Conservation (phyloP, 176 grass and related monocot genomes). For the Dactylis glomerata region DNA sequence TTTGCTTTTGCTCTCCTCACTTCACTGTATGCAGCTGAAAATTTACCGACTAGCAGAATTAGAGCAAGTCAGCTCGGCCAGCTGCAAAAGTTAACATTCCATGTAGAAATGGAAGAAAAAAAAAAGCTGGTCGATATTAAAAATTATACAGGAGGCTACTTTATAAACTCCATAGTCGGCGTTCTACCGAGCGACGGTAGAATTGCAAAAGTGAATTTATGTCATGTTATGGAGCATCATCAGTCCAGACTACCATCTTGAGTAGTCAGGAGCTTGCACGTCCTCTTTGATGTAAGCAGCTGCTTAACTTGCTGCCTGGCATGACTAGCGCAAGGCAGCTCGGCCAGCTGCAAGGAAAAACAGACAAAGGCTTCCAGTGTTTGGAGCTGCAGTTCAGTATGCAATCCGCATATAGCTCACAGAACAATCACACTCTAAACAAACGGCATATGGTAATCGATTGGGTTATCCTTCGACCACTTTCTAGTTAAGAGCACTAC, state of each 20-base stretch:
- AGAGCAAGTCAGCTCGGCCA: constrained; percentile 59
- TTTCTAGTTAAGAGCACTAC: background rate
- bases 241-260: constrained; percentile 13
- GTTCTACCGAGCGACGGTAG: background rate
- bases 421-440: background rate
- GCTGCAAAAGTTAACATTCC: constrained; percentile 26
- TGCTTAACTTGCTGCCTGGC: constrained; percentile 37
- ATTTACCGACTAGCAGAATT: constrained; percentile 47
- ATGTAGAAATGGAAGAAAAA: background rate
- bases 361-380: background rate
- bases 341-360: constrained; percentile 36
- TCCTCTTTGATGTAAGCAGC: constrained; percentile 25
- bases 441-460: background rate
- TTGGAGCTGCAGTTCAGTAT: background rate
- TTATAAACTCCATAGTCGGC: background rate
- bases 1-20: constrained; percentile 50
- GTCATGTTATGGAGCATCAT: background rate
- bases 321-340: constrained; percentile 30
- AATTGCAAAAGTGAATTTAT: background rate
- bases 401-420: background rate
- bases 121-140: background rate
- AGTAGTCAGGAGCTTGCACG: constrained; percentile 5
- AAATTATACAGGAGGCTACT: background rate
- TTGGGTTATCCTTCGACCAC: background rate
- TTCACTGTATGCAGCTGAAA: constrained; percentile 54